Base-by-base conservation (phyloP, 2,329 filamentous ascomycete species). In the Botrytis hyacinthi region DNA sequence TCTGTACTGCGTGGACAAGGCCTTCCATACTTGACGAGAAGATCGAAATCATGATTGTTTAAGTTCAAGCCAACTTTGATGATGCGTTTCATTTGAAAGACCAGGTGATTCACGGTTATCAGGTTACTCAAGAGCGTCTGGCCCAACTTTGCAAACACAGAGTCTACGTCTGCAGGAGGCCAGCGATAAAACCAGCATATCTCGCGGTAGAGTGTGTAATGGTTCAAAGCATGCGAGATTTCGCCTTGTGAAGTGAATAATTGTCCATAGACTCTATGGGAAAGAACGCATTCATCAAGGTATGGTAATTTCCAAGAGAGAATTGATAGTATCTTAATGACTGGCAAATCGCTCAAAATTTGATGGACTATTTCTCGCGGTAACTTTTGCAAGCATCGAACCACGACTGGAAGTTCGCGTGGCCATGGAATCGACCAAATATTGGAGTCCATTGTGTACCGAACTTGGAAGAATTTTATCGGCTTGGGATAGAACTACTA, bases 341-440 rank as follows among this genome's bases (percentile, higher is more conserved):
- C 22, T 16, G 74, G 72, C 3, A 75, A 46, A 35, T 75, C 74
- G 32, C 69, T 62, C 40, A 74, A 42, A 60, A 76, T 42, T 60
- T 75, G 61, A 42, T 76, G 75, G 12, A 76, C 72, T 7, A 75
- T 29, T 51, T 75, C 75, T n/a, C 42, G 71, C 16, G 75, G 75
- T 14, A 76, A 26, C n/a, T 61, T 66, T 54, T 66, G 57, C 29
- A 76, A 54, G 20, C 46, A 60, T 14, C 48, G 61, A 37, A 75
- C 54, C 37, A 73, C 68, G 35, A 67, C 65, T 35, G 73, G 71
- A 26, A 60, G 61, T 40, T 51, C 60, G 16, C 35, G 70, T 32
- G 70, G 60, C 70, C 70, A 71, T 40, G 70, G 44, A 16, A 65
- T 40, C 18, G 46, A 57, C 60, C 60, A 66, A 42, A 12, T 1